Evolutionary conservation across 129 eudicot species (phyloP), one percentile per base, ranked within the genome.

Genomic region (Cynara cardunculus): DNA sequence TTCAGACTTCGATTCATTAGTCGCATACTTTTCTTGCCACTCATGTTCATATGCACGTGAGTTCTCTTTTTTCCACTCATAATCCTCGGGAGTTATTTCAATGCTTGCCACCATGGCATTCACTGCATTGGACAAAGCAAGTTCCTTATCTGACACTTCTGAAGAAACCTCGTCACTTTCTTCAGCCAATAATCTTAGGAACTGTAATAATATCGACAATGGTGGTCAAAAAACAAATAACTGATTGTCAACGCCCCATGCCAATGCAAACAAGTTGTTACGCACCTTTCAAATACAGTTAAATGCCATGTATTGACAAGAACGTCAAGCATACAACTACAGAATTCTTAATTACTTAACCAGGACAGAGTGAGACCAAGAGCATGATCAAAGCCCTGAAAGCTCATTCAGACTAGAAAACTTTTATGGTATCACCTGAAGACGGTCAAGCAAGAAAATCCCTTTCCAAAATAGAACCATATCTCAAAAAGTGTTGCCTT

Each of bases 51-150:
- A 96, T 71, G 89, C 93, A 30, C 89, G 93, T 82, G 86, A 97
- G 87, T 89, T 92, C 76, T 89, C 97, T 88, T 78, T 87, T 78
- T 84, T 87, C 64, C 82, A 69, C 75, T 79, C 84, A 37, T 83
- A 76, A 79, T 93, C 92, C 59, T 49, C 86, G 12, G 85, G 73
- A 49, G 90, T 81, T 71, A 65, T 66, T 80, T 89, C 96, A 73
- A 93, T 91, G 89, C 91, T 91, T 71, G 89, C 87, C 70, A 83
- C 89, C 97, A 93, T 89, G 69, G 93, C 90, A 82, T 88, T 86
- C 35, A 96, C 85, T 32, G 92, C 93, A 76, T 93, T 96, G 26
- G 97, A 69, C 75, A 96, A 85, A 67, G 93, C 97, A 75, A 85
- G 89, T 80, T 96, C 98, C 80, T 78, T 84, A 32, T 96, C 99